Base-by-base conservation (phyloP, 306 rosid genomes). In the Cucumis hystrix region DNA sequence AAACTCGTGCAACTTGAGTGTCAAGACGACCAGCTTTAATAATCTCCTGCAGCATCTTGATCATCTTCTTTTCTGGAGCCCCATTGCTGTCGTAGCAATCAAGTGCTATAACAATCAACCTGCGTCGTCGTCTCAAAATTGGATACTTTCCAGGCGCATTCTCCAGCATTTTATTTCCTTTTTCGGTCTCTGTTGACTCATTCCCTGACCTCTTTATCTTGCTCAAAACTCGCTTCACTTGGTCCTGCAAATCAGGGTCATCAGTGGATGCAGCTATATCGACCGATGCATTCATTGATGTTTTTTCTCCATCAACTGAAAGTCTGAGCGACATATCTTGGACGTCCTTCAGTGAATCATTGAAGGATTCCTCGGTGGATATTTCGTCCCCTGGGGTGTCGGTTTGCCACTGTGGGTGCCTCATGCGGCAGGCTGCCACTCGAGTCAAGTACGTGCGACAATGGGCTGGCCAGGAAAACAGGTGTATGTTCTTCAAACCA, bases 281-380 rank as follows among this genome's bases (percentile, higher is more conserved):
- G 0, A 78, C 41, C 15, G 84, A 85, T 51, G 61, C 84, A 75
- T 81, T 85, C 45, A 87, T 52, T 3, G 87, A 87, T 37, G 81
- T 56, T 58, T 82, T 87, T 52, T 87, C 91, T 28, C 90, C 93
- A 70, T 89, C 93, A 33, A 89, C 86, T 21, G 93, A 89, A 59
- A 89, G 93, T 84, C 91, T 81, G 17, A 89, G 86, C 7, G 93
- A 89, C 89, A 89, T 89, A 72, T 89, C 93, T 80, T 89, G 91
- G 21, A 89, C 91, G 18, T 89, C 93, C 75, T 79, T 87, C 17
- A 89, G 93, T 25, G 93, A 89, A 80, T 89, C 93, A 60, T 87
- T 87, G 10, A 86, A 55, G 40, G 93, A 89, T 66, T 78, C 89
- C 16, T 89, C 93, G 1, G 75, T 80, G 28, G 82, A 81, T 67